Base-by-base conservation (phyloP, 768 basidiomycete species). In the Mycena metata region DNA sequence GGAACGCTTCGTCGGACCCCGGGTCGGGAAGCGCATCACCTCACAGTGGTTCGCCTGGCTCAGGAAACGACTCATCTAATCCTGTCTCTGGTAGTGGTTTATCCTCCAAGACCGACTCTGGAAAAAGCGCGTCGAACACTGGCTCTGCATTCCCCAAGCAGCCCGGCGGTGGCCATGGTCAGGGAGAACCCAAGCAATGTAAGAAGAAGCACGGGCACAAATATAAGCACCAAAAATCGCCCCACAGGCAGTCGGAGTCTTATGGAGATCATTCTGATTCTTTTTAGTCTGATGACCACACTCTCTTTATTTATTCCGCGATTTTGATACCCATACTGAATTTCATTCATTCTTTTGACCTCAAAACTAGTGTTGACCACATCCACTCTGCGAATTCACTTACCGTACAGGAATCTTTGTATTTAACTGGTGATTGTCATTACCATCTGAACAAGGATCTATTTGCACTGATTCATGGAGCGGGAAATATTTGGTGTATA, bases 141-240 rank as follows among this genome's bases (percentile, higher is more conserved):
- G n/a, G n/a, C n/a, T n/a, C n/a, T 47, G 46, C n/a, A 47, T 21
- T 23, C n/a, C 24, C 46, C 46, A 47, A 47, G 46, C 46, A 21
- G 13, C 16, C 46, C 46, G 46, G 46, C 46, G 46, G 43, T 9
- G 43, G 43, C 43, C 17, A 9, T 45, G 43, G 43, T n/a, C 43
- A 47, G n/a, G 46, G n/a, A 47, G 46, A 47, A 47, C 46, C 46
- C 15, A 47, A 47, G n/a, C 46, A 47, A n/a, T 47, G 46, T 47
- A 47, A 47, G 46, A 47, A 47, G 46, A 47, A n/a, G 46, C 46
- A 47, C 46, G 19, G n/a, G 46, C 46, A 47, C 13, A 47, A 21
- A 47, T 47, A 21, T 47, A 47, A 47, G 46, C 46, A 47, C 46
- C 46, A 47, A 23, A 47, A 47, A 21, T 23, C 46, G 46, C 46